Evolutionary conservation across 2,329 filamentous ascomycete species (phyloP), one percentile per base, ranked within the genome.

Genomic region (Elsinoe fawcettii): DNA sequence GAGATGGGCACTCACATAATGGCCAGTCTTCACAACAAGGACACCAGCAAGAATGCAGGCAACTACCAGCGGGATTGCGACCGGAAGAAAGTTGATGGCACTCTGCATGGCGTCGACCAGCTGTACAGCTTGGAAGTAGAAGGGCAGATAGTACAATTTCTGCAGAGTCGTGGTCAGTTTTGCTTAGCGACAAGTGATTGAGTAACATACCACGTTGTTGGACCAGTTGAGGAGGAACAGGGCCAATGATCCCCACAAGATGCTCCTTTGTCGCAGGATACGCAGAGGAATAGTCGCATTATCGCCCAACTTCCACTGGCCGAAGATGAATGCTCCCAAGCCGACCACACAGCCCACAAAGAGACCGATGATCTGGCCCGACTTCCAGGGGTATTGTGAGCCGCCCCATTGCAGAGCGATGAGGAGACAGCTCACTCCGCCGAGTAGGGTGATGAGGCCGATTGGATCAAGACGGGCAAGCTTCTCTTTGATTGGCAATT

Each of bases 321-420:
- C 27, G 27, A 30, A 30, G 27, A 30, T 30, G 27, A 30, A 30
- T 5, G 27, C 5, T 5, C 27, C 27, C 27, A 30, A 30, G 27
- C 27, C 27, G 27, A 30, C 27, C 5, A 30, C 27, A 9, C 27
- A 30, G 27, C 27, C 27, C 27, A 30, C 9, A 9, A 30, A 30
- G 27, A 30, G 27, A 9, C 27, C 27, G 9, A 61, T 63, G 20
- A 69, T 59, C 12, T 44, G 32, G n/a, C 58, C 58, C 22, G 63
- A 57, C 1, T 54, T 60, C 68, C 68, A 70, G 14, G 65, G 36
- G 56, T 80, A 59, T 1, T 66, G 71, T 1, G 67, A 58, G 1
- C 70, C 69, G 2, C 74, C 76, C 64, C 71, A 77, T 59, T 79
- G 74, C 5, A 80, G 66, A 1, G 73, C 75, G 0, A 79, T 68